phyloP scores from a whole-genome alignment of 2,329 filamentous ascomycete genomes.

The Ilyonectria sp. region DNA sequence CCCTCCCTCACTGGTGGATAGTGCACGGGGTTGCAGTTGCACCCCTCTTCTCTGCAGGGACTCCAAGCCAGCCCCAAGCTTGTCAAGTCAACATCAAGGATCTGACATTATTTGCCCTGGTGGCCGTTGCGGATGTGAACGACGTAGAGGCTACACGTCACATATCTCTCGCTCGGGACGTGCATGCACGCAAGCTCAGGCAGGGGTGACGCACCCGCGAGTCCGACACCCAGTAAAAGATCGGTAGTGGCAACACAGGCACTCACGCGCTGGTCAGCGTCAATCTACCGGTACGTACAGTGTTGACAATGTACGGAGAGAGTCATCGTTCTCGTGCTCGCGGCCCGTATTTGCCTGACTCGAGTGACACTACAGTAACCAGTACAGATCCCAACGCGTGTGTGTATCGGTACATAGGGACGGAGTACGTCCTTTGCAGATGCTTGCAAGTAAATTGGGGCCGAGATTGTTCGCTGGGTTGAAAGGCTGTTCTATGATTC shows the following conservation, averaged over 20 bases:
- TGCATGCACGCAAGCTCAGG: neutral
- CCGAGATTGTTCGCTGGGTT: constrained; percentile 10
- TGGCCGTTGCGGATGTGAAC: constrained; percentile 3
- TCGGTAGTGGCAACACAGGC: neutral
- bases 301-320: no score
- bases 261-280: neutral
- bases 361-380: neutral
- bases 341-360: constrained; percentile 2
- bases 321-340: no score
- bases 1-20: neutral
- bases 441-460: constrained; percentile 1
- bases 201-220: constrained; percentile 8
- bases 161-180: neutral
- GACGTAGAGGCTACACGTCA: neutral
- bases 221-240: neutral
- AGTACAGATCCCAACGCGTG: no score
- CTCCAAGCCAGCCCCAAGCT: constrained; percentile 2
- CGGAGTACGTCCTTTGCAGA: neutral
- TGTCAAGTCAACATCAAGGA: constrained; percentile 1
- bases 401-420: no score
- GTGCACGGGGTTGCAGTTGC: neutral
- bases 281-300: neutral
- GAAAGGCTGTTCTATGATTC: neutral
- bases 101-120: neutral
- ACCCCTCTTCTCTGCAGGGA: neutral